Evolutionary conservation across 345 rosid genomes (phyloP).

Genomic region (Hypericum perforatum): DNA sequence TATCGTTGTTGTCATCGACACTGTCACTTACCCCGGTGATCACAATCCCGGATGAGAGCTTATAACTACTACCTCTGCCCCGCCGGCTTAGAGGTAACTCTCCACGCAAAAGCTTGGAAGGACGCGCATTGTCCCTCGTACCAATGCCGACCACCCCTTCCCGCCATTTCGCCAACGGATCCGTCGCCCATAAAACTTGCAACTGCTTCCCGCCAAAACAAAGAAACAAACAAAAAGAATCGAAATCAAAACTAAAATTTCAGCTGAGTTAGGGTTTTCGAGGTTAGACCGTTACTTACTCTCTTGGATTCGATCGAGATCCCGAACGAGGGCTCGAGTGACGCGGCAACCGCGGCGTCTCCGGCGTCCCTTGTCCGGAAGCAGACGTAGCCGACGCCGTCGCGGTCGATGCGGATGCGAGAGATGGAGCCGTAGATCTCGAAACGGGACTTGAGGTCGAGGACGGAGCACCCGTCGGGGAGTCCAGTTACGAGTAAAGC

Average conservation of each 20-base stretch:
- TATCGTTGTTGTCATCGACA: background rate
- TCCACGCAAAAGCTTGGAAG: conserved; percentile 61
- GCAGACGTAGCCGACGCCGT: conserved; percentile 45
- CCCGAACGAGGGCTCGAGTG: conserved; percentile 56
- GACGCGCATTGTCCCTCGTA: conserved; percentile 20
- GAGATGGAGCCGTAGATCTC: conserved; percentile 90
- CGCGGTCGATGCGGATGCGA: conserved; percentile 66
- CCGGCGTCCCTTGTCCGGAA: conserved; percentile 67
- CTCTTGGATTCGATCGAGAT: conserved; percentile 47
- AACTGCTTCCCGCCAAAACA: conserved; percentile 34
- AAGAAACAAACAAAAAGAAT: background rate
- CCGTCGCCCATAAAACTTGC: conserved; percentile 67
- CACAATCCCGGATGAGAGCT: conserved; percentile 66
- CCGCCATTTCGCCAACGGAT: conserved; percentile 63
- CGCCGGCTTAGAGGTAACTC: conserved; percentile 66
- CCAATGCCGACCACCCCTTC: conserved; percentile 44
- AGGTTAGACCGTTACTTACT: conserved; percentile 27
- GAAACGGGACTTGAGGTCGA: conserved; percentile 81
- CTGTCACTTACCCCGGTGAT: conserved; percentile 29
- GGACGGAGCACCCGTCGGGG: conserved; percentile 57
- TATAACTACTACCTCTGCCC: conserved; percentile 48
- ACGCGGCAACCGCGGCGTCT: conserved; percentile 66
- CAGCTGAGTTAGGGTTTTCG: background rate
- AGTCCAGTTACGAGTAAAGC: conserved; percentile 54
- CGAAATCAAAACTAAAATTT: background rate